Conservation (phyloP, 2,329 filamentous ascomycete genomes). For the Elsinoe necatrix region DNA sequence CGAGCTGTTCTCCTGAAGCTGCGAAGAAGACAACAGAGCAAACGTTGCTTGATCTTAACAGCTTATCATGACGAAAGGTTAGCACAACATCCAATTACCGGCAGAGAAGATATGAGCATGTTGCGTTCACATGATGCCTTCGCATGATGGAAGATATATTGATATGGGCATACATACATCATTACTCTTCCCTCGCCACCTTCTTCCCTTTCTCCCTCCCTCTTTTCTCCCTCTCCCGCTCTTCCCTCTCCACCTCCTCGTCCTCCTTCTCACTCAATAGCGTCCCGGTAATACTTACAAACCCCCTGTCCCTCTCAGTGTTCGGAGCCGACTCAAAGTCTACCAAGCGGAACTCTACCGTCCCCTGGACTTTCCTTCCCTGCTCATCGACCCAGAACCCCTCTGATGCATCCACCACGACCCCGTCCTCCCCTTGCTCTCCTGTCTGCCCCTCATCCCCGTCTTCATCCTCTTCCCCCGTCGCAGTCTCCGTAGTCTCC, state of each 20-base stretch:
- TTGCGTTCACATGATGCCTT: too few relatives aligned
- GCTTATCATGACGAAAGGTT: too few relatives aligned
- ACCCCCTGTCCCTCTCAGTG: slow-evolving; percentile 62
- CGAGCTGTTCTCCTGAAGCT: not conserved
- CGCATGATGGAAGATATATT: too few relatives aligned
- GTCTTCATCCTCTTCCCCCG: slow-evolving; percentile 17
- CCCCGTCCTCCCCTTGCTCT: slow-evolving; percentile 24
- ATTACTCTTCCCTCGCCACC: not conserved
- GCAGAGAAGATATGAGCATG: too few relatives aligned
- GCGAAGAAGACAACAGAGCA: too few relatives aligned
- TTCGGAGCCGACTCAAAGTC: slow-evolving; percentile 66
- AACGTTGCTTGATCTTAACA: too few relatives aligned
- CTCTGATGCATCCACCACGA: slow-evolving; percentile 45
- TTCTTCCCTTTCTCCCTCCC: slow-evolving; percentile 16
- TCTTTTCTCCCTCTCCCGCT: slow-evolving; percentile 27
- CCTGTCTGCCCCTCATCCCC: slow-evolving; percentile 18
- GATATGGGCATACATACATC: not conserved
- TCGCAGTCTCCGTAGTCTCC: slow-evolving; percentile 23
- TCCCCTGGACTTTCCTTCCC: slow-evolving; percentile 61
- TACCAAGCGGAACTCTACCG: slow-evolving; percentile 67
- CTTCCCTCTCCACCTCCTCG: slow-evolving; percentile 47
- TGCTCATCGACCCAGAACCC: slow-evolving; percentile 69
- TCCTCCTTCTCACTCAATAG: slow-evolving; percentile 66
- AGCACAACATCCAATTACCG: too few relatives aligned
- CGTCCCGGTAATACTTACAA: slow-evolving; percentile 81